A percentile compares a stretch with the other conserved stretches of the same genome.
These are phyloP conservation scores for Aspergillus ibericus DNA, from an alignment of 2,329 filamentous ascomycete species.

Conservation along the genomic window DNA sequence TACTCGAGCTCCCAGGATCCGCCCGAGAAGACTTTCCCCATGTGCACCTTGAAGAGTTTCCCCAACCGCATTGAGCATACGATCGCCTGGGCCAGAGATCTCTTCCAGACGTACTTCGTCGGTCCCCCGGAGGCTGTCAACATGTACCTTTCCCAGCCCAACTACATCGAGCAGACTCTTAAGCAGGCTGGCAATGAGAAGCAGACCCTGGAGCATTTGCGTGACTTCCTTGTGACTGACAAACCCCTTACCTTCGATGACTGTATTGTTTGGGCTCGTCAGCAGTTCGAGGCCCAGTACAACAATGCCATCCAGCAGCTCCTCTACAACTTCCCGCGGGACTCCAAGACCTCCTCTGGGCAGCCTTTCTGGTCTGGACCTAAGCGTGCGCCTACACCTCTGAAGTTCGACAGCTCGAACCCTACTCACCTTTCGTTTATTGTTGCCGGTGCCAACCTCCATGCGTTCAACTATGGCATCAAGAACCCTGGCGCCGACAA, in stretches of 20 bases:
- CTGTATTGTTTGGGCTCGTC: constrained; percentile 91
- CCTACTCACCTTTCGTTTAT: constrained; percentile 85
- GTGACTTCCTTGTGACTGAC: constrained; percentile 86
- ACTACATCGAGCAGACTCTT: constrained; percentile 81
- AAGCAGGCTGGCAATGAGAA: constrained; percentile 96
- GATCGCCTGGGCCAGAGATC: constrained; percentile 94
- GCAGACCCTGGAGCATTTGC: constrained; percentile 84
- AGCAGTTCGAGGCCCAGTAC: constrained; percentile 94
- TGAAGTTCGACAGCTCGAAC: constrained; percentile 85
- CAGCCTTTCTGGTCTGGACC: constrained; percentile 97
- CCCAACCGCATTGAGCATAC: constrained; percentile 98
- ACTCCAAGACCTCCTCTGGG: constrained; percentile 81
- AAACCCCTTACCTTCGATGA: constrained; percentile 92
- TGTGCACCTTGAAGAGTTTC: constrained; percentile 97
- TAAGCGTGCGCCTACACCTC: constrained; percentile 88
- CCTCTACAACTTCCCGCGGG: constrained; percentile 95
- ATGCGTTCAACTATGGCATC: constrained; percentile 97
- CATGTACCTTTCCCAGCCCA: constrained; percentile 84
- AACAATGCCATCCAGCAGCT: constrained; percentile 96
- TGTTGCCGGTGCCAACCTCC: constrained; percentile 83
- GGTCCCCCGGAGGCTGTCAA: constrained; percentile 94
- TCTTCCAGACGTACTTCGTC: constrained; percentile 92
- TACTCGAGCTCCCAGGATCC: constrained; percentile 97
- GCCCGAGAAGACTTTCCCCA: constrained; percentile 97
- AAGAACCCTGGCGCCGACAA: constrained; percentile 74